Evolutionary conservation across 331 rosid species (phyloP).

Genomic region (Stylosanthes scabra): DNA sequence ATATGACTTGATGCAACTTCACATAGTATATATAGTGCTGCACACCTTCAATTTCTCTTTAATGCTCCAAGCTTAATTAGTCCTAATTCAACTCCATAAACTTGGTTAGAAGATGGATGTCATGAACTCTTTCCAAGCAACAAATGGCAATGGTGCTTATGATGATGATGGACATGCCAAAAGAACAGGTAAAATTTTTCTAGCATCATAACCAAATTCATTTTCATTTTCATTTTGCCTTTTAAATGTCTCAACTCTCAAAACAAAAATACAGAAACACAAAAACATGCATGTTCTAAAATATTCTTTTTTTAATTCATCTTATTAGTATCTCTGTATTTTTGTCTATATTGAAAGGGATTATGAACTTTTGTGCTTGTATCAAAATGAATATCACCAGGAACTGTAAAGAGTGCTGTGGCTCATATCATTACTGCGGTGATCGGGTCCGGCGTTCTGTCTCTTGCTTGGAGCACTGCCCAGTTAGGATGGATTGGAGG

Average conservation of each 20-base stretch:
- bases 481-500: conserved; percentile 83
- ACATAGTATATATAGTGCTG: too few relatives aligned
- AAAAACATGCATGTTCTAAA: too few relatives aligned
- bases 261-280: too few relatives aligned
- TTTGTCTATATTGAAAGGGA: too few relatives aligned
- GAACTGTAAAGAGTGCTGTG: conserved; percentile 57
- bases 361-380: conserved; percentile 11
- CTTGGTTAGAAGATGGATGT: conserved; percentile 45
- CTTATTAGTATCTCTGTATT: background rate
- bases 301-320: too few relatives aligned
- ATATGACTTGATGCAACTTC: too few relatives aligned
- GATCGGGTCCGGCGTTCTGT: conserved; percentile 78
- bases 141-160: conserved; percentile 33
- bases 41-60: conserved; percentile 13
- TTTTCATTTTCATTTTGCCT: conserved; percentile 8
- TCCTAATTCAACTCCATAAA: conserved; percentile 11
- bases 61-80: conserved; percentile 15
- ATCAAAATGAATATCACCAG: conserved; percentile 25
- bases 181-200: conserved; percentile 50
- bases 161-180: conserved; percentile 59
- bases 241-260: too few relatives aligned
- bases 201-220: conserved; percentile 8
- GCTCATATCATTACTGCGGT: conserved; percentile 86
- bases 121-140: conserved; percentile 46
- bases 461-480: conserved; percentile 78